Evolutionary conservation across 2,329 filamentous ascomycete species (phyloP), one percentile per base, ranked within the genome.

Genomic region (Trichoderma sp.): DNA sequence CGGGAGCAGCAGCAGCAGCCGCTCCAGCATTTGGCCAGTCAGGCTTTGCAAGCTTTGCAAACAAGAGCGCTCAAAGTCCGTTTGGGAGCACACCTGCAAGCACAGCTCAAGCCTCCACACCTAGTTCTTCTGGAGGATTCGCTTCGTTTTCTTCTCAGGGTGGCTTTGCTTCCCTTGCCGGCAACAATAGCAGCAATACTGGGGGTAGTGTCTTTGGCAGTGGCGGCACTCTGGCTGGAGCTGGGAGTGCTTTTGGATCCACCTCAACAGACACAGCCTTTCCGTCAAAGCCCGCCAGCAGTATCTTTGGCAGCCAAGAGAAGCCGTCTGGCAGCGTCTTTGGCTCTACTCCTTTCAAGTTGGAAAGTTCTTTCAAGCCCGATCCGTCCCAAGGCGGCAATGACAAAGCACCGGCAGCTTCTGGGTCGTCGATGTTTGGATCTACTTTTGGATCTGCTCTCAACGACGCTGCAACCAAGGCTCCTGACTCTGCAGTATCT

Each of bases 331-430:
- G 79, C 81, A 79, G 74, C 68, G 81, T 77, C 8, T 88, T 90
- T 79, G 87, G 86, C 31, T 87, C 87, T n/a, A 83, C 85, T 18
- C 88, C 89, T 0, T 94, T 94, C 84, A 92, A 93, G 78, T 85
- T 94, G 18, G 88, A 89, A 53, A 92, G 90, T 35, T 91, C 90
- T 2, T 95, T 94, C 84, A 91, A 91, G 79, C 87, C 88, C 9
- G 92, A 94, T 78, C 88, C 89, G 6, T 87, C 89, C 1, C 91
- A 90, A 75, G 88, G 93, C 29, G 90, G 92, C 75, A 83, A 87
- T 45, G 86, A 88, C 9, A 89, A 89, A 77, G 84, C 88, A 18
- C 81, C 83, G 27, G 82, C 83, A n/a, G 41, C 79, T 12, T 71
- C 79, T n/a, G 85, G 85, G 14, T 86, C 87, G 6, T 87, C 85